Conservation (phyloP, 306 rosid species). For the Cicer chorassanicum region DNA sequence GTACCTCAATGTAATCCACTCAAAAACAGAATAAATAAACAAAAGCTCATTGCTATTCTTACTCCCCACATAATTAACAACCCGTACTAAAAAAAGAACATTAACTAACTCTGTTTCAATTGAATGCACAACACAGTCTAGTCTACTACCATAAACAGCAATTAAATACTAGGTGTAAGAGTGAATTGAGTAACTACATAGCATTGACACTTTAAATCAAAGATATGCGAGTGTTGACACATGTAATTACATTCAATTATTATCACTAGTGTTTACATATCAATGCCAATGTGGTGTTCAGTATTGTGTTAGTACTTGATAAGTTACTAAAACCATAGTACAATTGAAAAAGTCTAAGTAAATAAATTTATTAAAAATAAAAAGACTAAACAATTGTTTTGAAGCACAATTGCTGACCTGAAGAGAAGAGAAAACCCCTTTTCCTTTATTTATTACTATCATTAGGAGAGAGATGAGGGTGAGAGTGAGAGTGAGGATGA, state of each 20-base stretch:
- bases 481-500: slow-evolving; percentile 11
- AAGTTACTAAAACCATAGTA: slow-evolving; percentile 14
- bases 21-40: slow-evolving; percentile 3
- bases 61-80: not conserved
- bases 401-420: slow-evolving; percentile 32
- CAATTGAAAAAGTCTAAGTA: not conserved
- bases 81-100: slow-evolving; percentile 15
- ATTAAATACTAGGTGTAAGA: not conserved
- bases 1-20: slow-evolving; percentile 5
- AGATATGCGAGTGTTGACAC: too few species aligned
- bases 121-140: not conserved
- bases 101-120: not conserved
- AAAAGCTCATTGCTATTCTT: slow-evolving; percentile 16
- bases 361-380: not conserved
- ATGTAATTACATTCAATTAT: too few species aligned
- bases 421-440: not conserved
- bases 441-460: slow-evolving; percentile 45
- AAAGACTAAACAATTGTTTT: not conserved
- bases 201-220: too few species aligned
- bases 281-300: too few species aligned
- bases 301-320: too few species aligned
- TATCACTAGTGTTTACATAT: too few species aligned
- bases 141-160: not conserved
- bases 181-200: not conserved
- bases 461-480: slow-evolving; percentile 43